Percentiles rank a stretch among this genome's conserved stretches.
These are phyloP conservation scores for Chaetoscypha palmicola DNA, from an alignment of 2,329 filamentous ascomycete species.

Conservation along the genomic window DNA sequence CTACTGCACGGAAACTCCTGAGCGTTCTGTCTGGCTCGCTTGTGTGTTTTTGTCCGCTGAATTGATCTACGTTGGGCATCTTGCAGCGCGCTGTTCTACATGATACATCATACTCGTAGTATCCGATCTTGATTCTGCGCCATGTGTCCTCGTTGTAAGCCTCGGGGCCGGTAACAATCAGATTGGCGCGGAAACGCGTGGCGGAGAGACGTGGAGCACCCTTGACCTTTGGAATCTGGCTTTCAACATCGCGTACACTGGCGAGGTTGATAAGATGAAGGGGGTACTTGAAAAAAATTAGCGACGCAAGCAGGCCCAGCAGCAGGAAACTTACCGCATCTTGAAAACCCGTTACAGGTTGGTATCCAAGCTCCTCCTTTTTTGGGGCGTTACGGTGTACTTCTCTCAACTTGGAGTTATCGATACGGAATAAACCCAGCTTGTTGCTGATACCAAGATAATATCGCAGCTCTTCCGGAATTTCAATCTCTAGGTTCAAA, in stretches of 20 bases:
- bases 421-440: conserved; percentile 61
- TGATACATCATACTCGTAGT: conserved; percentile 51
- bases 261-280: conserved; percentile 60
- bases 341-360: conserved; percentile 60
- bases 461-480: conserved; percentile 54
- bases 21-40: conserved; percentile 54
- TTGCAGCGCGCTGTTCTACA: conserved; percentile 65
- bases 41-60: conserved; percentile 26
- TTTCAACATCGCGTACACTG: conserved; percentile 55
- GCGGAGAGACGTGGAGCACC: conserved; percentile 48
- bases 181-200: conserved; percentile 63
- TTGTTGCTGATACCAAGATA: conserved; percentile 62
- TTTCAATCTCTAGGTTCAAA: conserved; percentile 50
- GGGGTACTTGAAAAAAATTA: conserved; percentile 61
- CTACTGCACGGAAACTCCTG: conserved; percentile 51
- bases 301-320: too few relatives aligned
- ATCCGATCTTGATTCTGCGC: conserved; percentile 49
- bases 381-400: conserved; percentile 55
- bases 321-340: conserved; percentile 61
- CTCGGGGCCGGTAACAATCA: conserved; percentile 57
- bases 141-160: conserved; percentile 66
- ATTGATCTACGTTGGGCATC: conserved; percentile 61
- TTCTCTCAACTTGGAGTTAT: conserved; percentile 48
- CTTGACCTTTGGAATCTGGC: conserved; percentile 45
- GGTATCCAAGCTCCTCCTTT: conserved; percentile 52